phyloP scores from a whole-genome alignment of 805 yeast genomes.

The Ogataea thermomethanolica region DNA sequence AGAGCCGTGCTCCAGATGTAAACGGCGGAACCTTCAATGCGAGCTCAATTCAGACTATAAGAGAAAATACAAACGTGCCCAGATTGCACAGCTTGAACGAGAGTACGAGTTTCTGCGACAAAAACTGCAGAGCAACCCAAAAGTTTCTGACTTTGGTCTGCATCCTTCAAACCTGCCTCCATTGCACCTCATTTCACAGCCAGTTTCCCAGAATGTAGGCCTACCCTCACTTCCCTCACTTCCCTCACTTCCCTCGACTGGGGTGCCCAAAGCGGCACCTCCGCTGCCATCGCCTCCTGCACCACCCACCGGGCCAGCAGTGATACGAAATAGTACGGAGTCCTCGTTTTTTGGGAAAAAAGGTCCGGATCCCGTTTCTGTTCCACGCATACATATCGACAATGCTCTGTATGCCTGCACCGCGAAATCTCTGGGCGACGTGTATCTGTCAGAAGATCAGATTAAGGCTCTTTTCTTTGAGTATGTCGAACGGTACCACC shows the following conservation, averaged over 20 bases:
- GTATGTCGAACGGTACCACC: constrained; percentile 75
- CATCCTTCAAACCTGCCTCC: background rate
- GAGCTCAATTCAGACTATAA: constrained; percentile 77
- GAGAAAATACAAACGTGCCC: constrained; percentile 84
- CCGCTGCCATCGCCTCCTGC: constrained; percentile 7
- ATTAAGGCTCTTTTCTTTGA: constrained; percentile 64
- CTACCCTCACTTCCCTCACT: constrained; percentile 13
- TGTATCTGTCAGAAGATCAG: constrained; percentile 56
- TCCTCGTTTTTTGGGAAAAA: constrained; percentile 15
- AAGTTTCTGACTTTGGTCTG: constrained; percentile 13
- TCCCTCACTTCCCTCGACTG: background rate
- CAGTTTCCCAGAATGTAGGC: background rate
- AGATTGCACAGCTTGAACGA: constrained; percentile 75
- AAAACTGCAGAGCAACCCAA: constrained; percentile 16
- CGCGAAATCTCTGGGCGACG: constrained; percentile 69
- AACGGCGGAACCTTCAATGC: constrained; percentile 65
- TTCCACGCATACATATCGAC: constrained; percentile 15
- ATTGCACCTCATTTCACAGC: too few species aligned
- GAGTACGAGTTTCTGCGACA: constrained; percentile 66
- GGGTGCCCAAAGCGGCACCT: constrained; percentile 14
- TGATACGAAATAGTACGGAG: constrained; percentile 18
- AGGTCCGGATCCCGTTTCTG: constrained; percentile 18
- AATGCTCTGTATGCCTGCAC: constrained; percentile 45
- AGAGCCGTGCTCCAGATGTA: constrained; percentile 77
- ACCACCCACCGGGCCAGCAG: constrained; percentile 19